Evolutionary conservation across 306 rosid genomes (phyloP).

Genomic region (Astragalus glycyphyllos): DNA sequence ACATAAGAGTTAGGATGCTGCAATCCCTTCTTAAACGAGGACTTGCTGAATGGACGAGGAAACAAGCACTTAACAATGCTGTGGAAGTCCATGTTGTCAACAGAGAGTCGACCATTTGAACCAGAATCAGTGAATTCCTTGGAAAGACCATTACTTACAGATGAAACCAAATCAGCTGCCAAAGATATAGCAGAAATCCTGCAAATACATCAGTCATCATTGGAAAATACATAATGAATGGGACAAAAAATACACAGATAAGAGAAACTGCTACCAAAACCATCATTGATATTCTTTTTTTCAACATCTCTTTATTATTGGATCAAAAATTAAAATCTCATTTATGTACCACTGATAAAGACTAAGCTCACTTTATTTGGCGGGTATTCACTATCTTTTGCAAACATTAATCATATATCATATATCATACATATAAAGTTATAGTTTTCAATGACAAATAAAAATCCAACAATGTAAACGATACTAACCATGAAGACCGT

Average conservation of each 20-base stretch:
- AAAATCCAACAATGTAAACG: constrained; percentile 31
- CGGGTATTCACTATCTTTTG: not conserved
- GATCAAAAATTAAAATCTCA: not conserved
- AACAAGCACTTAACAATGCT: constrained; percentile 70
- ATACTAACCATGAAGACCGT: constrained; percentile 82
- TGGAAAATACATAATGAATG: constrained; percentile 15
- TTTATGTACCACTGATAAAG: not conserved
- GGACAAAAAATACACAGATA: not conserved
- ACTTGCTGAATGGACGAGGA: constrained; percentile 76
- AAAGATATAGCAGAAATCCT: constrained; percentile 71
- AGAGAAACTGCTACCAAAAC: constrained; percentile 18
- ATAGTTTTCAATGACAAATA: constrained; percentile 4
- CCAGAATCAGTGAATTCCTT: constrained; percentile 53
- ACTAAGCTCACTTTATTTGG: not conserved
- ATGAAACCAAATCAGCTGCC: constrained; percentile 72
- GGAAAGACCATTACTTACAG: constrained; percentile 56
- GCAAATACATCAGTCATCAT: constrained; percentile 56
- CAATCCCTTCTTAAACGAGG: constrained; percentile 80
- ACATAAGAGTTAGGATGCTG: constrained; percentile 71
- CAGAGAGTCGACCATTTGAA: constrained; percentile 41
- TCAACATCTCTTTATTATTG: not conserved
- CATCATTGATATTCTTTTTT: not conserved
- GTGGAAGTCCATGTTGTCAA: constrained; percentile 53
- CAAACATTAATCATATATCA: constrained; percentile 1
- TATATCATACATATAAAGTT: constrained; percentile 7